These are phyloP conservation scores for Actinomucor elegans DNA, from an alignment of 371 early-diverging fungal genomes.

Conservation along the genomic window DNA sequence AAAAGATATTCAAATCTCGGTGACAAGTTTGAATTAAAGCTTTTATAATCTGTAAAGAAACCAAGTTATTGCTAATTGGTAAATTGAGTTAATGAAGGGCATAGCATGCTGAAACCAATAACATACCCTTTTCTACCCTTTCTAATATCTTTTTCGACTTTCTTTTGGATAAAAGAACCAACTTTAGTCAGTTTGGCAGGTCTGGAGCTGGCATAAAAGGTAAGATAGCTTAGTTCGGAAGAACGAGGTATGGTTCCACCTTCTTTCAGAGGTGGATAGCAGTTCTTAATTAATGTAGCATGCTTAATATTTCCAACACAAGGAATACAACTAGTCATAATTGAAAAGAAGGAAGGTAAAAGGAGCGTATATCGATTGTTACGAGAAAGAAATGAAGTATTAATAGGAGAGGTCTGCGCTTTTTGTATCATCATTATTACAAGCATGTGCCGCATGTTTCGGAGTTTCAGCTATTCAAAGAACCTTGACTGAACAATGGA, in stretches of 20 bases:
- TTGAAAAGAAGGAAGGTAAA: conserved; percentile 66
- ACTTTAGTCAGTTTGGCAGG: conserved; percentile 93
- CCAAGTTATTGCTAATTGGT: conserved; percentile 33
- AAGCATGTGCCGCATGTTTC: no score
- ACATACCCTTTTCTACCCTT: conserved; percentile 62
- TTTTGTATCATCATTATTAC: no score
- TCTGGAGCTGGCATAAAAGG: conserved; percentile 85
- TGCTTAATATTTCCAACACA: conserved; percentile 68
- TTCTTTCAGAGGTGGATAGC: conserved; percentile 83
- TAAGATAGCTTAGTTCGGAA: conserved; percentile 83
- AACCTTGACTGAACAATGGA: no score
- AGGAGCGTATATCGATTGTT: conserved; percentile 18
- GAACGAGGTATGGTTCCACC: conserved; percentile 77
- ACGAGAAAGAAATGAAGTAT: no score
- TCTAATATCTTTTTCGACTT: conserved; percentile 64
- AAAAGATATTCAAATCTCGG: conserved; percentile 78
- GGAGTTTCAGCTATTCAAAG: no score
- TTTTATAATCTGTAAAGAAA: conserved; percentile 68
- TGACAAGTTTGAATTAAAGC: conserved; percentile 72
- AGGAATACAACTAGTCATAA: conserved; percentile 10
- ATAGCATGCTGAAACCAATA: neutral
- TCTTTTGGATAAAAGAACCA: conserved; percentile 76
- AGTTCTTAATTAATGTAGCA: conserved; percentile 83
- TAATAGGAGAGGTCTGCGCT: no score
- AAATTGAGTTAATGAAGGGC: neutral